A percentile compares a stretch with the other conserved stretches of the same genome.
Conservation (phyloP, 306 rosid genomes). For the Casuarina glauca region DNA sequence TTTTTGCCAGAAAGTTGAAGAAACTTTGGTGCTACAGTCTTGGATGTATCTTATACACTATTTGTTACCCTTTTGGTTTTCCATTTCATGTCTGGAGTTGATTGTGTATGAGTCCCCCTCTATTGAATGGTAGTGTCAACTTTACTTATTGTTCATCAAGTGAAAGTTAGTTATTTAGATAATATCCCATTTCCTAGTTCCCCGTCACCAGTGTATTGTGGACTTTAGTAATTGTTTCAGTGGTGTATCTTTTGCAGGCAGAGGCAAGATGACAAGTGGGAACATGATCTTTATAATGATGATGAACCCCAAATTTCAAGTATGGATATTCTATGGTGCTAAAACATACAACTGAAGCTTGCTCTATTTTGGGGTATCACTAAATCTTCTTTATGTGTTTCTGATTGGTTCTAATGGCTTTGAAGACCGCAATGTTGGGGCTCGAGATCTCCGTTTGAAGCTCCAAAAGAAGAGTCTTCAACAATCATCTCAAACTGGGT, state of each 20-base stretch:
- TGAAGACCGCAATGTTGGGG: slow-evolving; percentile 67
- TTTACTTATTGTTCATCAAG: slow-evolving; percentile 24
- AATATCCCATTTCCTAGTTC: neutral
- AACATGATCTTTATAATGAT: slow-evolving; percentile 86
- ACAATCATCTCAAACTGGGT: slow-evolving; percentile 62
- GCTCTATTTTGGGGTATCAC: slow-evolving; percentile 42
- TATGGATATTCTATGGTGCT: slow-evolving; percentile 52
- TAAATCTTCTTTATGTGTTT: slow-evolving; percentile 37
- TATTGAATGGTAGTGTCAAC: slow-evolving; percentile 1
- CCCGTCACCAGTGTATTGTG: slow-evolving; percentile 14
- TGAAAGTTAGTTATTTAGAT: slow-evolving; percentile 17
- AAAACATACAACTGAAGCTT: slow-evolving; percentile 38
- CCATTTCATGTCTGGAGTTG: neutral
- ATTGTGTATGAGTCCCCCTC: neutral
- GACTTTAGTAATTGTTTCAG: neutral
- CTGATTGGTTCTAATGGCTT: slow-evolving; percentile 59
- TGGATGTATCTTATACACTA: neutral
- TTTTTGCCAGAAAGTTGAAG: neutral
- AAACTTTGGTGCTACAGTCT: neutral
- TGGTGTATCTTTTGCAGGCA: slow-evolving; percentile 55
- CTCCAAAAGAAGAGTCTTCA: slow-evolving; percentile 81
- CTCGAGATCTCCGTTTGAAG: slow-evolving; percentile 94
- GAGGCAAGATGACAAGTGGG: slow-evolving; percentile 98
- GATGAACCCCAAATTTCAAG: slow-evolving; percentile 62
- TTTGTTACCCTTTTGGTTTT: neutral